These are phyloP conservation scores for Gastrolobium bilobum DNA, from an alignment of 306 rosid genomes.

Conservation along the genomic window DNA sequence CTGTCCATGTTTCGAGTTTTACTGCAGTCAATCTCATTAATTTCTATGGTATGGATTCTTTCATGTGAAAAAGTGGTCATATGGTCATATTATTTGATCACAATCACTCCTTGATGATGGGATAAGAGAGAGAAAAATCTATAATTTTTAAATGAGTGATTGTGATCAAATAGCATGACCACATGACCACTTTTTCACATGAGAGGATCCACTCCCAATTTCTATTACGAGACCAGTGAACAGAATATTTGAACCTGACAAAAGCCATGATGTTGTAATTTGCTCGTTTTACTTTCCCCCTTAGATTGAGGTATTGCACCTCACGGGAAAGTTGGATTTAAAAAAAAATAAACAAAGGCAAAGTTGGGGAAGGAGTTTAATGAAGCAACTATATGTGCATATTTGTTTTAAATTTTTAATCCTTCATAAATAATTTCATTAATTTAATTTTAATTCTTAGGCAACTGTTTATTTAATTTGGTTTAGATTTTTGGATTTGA, in stretches of 20 bases:
- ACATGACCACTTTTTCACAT: no score
- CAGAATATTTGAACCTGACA: conserved; percentile 14
- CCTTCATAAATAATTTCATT: not conserved
- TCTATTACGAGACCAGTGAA: conserved; percentile 7
- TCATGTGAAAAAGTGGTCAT: no score
- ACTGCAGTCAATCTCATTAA: conserved; percentile 35
- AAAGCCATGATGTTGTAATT: not conserved
- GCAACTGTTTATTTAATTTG: not conserved
- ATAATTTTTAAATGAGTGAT: no score
- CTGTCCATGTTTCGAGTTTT: conserved; percentile 23
- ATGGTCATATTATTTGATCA: no score
- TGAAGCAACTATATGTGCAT: not conserved
- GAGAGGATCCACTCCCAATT: no score
- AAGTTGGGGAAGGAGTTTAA: not conserved
- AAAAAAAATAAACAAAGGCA: not conserved
- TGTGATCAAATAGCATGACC: no score
- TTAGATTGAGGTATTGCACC: conserved; percentile 12
- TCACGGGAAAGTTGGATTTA: not conserved
- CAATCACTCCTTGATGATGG: no score
- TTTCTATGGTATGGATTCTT: no score
- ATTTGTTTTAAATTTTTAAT: not conserved
- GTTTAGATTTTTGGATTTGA: not conserved
- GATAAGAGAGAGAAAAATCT: no score
- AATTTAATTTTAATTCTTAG: not conserved
- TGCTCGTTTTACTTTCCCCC: conserved; percentile 25